Conservation (phyloP, 352 stramenopile species). For the Phytophthora tentaculata region DNA sequence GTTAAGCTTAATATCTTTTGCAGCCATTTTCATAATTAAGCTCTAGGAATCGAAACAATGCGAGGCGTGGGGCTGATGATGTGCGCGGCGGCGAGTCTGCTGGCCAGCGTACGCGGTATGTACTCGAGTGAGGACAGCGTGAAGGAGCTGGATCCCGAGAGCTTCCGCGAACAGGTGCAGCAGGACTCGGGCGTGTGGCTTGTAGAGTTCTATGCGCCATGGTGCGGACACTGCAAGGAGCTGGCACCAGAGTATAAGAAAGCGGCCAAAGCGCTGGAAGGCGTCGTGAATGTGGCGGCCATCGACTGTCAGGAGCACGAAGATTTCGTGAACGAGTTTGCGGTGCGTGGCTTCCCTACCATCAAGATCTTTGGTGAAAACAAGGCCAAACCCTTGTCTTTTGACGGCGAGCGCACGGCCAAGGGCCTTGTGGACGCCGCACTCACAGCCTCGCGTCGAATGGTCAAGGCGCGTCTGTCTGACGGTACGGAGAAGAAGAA, state of each 20-base stretch:
- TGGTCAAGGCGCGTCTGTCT: conserved; percentile 83
- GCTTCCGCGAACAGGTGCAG: conserved; percentile 73
- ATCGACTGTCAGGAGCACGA: conserved; percentile 87
- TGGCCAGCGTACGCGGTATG: conserved; percentile 47
- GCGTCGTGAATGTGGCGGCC: conserved; percentile 91
- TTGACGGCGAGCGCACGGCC: conserved; percentile 81
- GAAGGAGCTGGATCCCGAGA: conserved; percentile 74
- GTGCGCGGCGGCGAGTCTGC: conserved; percentile 39
- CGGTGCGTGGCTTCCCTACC: conserved; percentile 92
- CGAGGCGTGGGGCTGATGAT: conserved; percentile 29
- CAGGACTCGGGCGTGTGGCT: conserved; percentile 88
- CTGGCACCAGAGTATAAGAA: conserved; percentile 93
- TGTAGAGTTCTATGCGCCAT: conserved; percentile 96
- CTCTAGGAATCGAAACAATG: conserved; percentile 9
- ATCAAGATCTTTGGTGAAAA: conserved; percentile 94
- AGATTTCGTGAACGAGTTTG: conserved; percentile 86
- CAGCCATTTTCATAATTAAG: conserved; percentile 27
- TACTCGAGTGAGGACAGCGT: conserved; percentile 75
- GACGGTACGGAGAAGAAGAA: conserved; percentile 66
- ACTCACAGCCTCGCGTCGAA: conserved; percentile 65
- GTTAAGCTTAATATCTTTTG: conserved; percentile 26
- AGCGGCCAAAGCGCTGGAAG: conserved; percentile 87
- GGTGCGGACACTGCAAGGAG: conserved; percentile 95
- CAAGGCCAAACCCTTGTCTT: conserved; percentile 79
- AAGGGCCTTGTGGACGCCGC: conserved; percentile 88